phyloP scores from a whole-genome alignment of 1,284 basidiomycete genomes.

The Sanghuangporus baumii region DNA sequence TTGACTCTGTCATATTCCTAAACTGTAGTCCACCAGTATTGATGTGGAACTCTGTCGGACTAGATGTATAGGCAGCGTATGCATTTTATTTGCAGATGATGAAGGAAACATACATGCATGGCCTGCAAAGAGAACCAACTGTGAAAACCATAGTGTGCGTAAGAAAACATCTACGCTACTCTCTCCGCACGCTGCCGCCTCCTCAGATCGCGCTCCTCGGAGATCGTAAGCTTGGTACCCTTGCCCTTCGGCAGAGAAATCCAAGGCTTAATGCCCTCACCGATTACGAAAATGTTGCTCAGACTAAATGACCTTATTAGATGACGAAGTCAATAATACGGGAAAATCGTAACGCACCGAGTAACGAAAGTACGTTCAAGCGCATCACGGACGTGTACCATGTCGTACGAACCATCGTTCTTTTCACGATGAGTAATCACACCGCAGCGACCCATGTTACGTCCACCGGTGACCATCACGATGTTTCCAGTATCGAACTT shows the following conservation, averaged over 20 bases:
- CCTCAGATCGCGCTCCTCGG: conserved; percentile 79
- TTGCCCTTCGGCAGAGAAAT: conserved; percentile 98
- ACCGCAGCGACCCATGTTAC: conserved; percentile 99
- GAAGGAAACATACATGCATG: conserved; percentile 12
- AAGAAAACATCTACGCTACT: conserved; percentile 36
- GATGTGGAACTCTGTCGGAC: not conserved
- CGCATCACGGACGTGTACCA: conserved; percentile 95
- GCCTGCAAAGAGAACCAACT: conserved; percentile 6
- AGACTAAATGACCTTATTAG: conserved; percentile 50
- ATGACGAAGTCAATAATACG: not conserved
- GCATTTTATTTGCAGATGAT: not conserved
- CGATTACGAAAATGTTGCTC: conserved; percentile 97
- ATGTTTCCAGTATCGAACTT: conserved; percentile 98
- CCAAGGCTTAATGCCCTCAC: conserved; percentile 93
- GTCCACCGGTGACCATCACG: conserved; percentile 97
- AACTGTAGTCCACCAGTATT: no score
- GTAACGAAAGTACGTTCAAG: conserved; percentile 95
- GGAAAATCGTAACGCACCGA: conserved; percentile 53
- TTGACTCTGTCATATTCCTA: no score
- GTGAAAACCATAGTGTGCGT: conserved; percentile 10
- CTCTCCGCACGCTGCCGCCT: conserved; percentile 58
- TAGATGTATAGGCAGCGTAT: not conserved
- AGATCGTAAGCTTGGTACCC: conserved; percentile 91
- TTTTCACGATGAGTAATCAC: conserved; percentile 95
- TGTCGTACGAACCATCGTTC: conserved; percentile 97